phyloP scores from a whole-genome alignment of 345 rosid genomes.

The Linum lewisii region DNA sequence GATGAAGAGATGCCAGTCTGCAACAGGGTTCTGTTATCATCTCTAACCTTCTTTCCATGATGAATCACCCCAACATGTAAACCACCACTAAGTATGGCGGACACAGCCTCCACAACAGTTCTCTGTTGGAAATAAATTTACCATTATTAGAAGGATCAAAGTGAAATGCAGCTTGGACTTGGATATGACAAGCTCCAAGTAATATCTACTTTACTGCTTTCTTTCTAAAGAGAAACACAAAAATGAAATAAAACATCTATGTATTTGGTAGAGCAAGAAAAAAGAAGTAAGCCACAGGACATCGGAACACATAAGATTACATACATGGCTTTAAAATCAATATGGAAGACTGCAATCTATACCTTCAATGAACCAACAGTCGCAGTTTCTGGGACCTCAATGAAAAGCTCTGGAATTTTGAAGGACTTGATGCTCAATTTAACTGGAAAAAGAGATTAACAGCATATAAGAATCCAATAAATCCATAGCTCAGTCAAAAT shows the following conservation, averaged over 20 bases:
- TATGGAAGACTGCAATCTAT: conserved; percentile 4
- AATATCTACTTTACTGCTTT: background rate
- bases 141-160: background rate
- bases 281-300: no score
- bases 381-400: conserved; percentile 80
- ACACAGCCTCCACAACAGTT: conserved; percentile 70
- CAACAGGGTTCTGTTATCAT: conserved; percentile 61
- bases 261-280: no score
- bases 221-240: background rate
- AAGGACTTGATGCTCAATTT: conserved; percentile 85
- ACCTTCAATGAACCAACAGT: conserved; percentile 92
- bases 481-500: conserved; percentile 9
- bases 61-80: conserved; percentile 66
- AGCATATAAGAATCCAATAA: conserved; percentile 19
- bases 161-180: background rate
- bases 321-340: background rate
- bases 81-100: conserved; percentile 66
- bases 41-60: conserved; percentile 86
- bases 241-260: no score
- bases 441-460: conserved; percentile 44
- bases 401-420: conserved; percentile 73
- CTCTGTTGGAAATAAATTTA: conserved; percentile 30
- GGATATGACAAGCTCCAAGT: background rate
- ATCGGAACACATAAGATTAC: no score
- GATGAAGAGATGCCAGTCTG: conserved; percentile 67